phyloP scores from a whole-genome alignment of 441 rosid genomes.

The Gossypium schwendimanii region DNA sequence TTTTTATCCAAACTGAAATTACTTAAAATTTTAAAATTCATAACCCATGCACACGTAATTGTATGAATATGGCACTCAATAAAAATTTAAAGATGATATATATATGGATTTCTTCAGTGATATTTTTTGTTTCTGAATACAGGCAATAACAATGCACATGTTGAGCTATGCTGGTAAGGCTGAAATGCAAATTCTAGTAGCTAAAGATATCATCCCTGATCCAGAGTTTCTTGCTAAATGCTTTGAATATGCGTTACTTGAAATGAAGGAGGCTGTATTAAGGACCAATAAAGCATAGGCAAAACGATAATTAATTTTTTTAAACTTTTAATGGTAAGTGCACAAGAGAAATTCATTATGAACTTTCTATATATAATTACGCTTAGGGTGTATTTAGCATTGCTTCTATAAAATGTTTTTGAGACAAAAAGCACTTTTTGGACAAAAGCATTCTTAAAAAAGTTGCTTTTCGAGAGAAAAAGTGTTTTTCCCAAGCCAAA shows the following conservation, averaged over 20 bases:
- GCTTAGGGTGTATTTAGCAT: too few species aligned
- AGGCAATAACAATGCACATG: constrained; percentile 64
- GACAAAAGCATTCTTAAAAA: too few species aligned
- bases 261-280: constrained; percentile 46
- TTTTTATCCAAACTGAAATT: too few species aligned
- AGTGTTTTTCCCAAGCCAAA: too few species aligned
- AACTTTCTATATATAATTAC: not conserved
- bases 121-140: not conserved
- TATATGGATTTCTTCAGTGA: not conserved
- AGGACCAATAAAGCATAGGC: constrained; percentile 2
- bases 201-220: constrained; percentile 57
- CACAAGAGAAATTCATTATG: not conserved
- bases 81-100: too few species aligned
- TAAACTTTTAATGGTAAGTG: not conserved
- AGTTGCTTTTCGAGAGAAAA: too few species aligned
- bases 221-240: constrained; percentile 55
- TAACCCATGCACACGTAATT: too few species aligned
- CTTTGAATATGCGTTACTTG: constrained; percentile 44
- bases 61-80: too few species aligned
- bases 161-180: constrained; percentile 57
- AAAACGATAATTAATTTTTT: not conserved
- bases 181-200: constrained; percentile 53
- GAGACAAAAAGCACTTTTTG: too few species aligned
- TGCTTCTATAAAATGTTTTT: too few species aligned
- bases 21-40: too few species aligned